A percentile compares a stretch with the other conserved stretches of the same genome.
phyloP scores from a whole-genome alignment of 2,329 filamentous ascomycete genomes.

The Claviceps pazoutovae region DNA sequence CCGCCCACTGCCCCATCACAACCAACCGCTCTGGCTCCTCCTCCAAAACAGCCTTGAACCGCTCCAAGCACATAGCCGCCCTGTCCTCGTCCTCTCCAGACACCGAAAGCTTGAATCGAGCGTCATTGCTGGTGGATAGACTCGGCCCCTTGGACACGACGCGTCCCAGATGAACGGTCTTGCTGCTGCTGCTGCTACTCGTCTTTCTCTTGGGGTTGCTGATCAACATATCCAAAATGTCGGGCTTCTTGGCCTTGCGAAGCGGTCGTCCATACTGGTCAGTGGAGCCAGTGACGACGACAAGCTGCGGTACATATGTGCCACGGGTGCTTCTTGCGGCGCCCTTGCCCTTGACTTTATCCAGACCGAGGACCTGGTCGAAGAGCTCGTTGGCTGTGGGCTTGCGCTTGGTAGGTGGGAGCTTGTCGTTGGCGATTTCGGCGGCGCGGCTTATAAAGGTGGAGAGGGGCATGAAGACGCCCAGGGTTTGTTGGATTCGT shows the following conservation, averaged over 20 bases:
- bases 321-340: constrained; percentile 40
- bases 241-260: constrained; percentile 25
- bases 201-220: constrained; percentile 5
- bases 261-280: constrained; percentile 14
- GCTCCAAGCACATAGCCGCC: constrained; percentile 69
- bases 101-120: constrained; percentile 75
- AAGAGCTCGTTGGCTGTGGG: constrained; percentile 74
- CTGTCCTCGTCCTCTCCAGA: constrained; percentile 68
- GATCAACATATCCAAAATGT: constrained; percentile 71
- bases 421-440: constrained; percentile 74
- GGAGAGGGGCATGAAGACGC: constrained; percentile 68
- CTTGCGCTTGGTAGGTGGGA: constrained; percentile 50
- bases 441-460: constrained; percentile 78
- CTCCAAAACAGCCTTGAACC: constrained; percentile 73
- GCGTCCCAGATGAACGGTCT: constrained; percentile 11
- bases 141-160: constrained; percentile 25
- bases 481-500: constrained; percentile 62
- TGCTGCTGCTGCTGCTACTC: constrained; percentile 8
- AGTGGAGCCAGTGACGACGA: constrained; percentile 31
- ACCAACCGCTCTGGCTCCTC: constrained; percentile 65
- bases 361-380: constrained; percentile 68
- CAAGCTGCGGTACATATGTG: constrained; percentile 59
- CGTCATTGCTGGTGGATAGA: constrained; percentile 32
- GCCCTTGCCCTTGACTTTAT: constrained; percentile 20
- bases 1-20: constrained; percentile 25